phyloP scores from a whole-genome alignment of 768 basidiomycete species.

The Rhodotorula graminis region DNA sequence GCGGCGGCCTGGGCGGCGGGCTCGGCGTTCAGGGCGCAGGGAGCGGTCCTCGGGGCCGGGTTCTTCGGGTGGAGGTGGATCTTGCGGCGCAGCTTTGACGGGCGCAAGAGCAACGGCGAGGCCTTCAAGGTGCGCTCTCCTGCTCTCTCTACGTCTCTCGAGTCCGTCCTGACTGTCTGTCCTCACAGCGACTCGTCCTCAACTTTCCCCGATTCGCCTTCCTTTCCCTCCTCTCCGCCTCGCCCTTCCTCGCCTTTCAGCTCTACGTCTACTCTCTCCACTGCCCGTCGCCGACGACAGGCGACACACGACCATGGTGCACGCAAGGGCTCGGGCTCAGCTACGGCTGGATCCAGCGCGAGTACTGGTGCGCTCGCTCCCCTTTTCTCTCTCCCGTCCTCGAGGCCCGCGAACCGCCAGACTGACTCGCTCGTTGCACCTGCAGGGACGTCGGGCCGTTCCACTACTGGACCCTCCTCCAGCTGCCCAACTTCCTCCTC shows the following conservation, averaged over 20 bases:
- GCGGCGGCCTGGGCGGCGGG: slow-evolving; percentile 63
- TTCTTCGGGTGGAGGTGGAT: slow-evolving; percentile 72
- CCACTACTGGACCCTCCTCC: slow-evolving; percentile 73
- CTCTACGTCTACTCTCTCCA: slow-evolving; percentile 61
- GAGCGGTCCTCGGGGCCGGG: slow-evolving; percentile 61
- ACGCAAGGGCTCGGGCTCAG: slow-evolving; percentile 58
- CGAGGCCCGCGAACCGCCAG: no score
- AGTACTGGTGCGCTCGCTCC: slow-evolving; percentile 59
- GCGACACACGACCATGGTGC: slow-evolving; percentile 61
- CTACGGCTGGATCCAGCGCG: slow-evolving; percentile 72
- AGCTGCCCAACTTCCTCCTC: slow-evolving; percentile 83
- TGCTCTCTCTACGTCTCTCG: background rate
- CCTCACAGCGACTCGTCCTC: slow-evolving; percentile 47
- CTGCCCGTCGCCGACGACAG: slow-evolving; percentile 50
- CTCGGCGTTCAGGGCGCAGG: slow-evolving; percentile 68
- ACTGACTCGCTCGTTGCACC: background rate
- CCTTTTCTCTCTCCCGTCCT: background rate
- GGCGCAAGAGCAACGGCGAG: background rate
- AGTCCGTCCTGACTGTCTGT: background rate
- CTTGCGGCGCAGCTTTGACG: slow-evolving; percentile 52
- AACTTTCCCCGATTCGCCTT: slow-evolving; percentile 49
- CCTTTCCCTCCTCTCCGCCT: slow-evolving; percentile 54
- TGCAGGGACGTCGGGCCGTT: slow-evolving; percentile 69
- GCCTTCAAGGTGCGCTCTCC: background rate
- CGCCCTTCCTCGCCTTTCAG: slow-evolving; percentile 72